Conservation (phyloP, 148 eudicot species). For the Amaranthus palmeri region DNA sequence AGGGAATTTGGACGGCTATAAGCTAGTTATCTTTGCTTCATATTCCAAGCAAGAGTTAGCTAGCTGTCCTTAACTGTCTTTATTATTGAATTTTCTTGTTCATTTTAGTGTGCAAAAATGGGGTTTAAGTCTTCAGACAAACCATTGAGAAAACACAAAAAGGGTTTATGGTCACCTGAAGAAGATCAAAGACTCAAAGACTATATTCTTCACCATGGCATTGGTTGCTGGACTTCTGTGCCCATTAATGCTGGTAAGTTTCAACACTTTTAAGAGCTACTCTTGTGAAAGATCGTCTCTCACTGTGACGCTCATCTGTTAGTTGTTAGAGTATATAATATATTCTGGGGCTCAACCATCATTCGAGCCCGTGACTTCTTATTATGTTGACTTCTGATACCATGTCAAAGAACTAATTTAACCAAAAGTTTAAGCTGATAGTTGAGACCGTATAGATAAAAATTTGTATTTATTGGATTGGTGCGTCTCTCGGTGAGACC, state of each 20-base stretch:
- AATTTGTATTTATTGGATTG: too few species aligned
- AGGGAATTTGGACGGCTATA: constrained; percentile 6
- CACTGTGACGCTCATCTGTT: neutral
- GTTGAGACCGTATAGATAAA: too few species aligned
- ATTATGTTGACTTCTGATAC: neutral
- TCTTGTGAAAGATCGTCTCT: too few species aligned
- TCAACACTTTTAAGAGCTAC: neutral
- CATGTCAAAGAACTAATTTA: too few species aligned
- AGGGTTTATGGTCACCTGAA: constrained; percentile 90
- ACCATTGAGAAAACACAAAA: constrained; percentile 47
- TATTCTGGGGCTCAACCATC: too few species aligned
- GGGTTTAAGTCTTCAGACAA: constrained; percentile 34
- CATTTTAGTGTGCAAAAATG: constrained; percentile 25
- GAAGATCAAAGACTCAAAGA: constrained; percentile 70
- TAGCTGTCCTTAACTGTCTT: neutral
- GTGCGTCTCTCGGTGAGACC: too few species aligned
- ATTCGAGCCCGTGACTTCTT: neutral
- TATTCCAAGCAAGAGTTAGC: constrained; percentile 17
- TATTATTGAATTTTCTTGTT: neutral
- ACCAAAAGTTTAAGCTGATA: too few species aligned
- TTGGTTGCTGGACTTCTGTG: constrained; percentile 79
- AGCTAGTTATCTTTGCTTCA: constrained; percentile 15
- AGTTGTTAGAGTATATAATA: too few species aligned
- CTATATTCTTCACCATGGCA: constrained; percentile 61
- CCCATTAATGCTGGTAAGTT: constrained; percentile 65